Evolutionary conservation across 2,329 filamentous ascomycete genomes (phyloP).

Genomic region (Penicillium sp.): DNA sequence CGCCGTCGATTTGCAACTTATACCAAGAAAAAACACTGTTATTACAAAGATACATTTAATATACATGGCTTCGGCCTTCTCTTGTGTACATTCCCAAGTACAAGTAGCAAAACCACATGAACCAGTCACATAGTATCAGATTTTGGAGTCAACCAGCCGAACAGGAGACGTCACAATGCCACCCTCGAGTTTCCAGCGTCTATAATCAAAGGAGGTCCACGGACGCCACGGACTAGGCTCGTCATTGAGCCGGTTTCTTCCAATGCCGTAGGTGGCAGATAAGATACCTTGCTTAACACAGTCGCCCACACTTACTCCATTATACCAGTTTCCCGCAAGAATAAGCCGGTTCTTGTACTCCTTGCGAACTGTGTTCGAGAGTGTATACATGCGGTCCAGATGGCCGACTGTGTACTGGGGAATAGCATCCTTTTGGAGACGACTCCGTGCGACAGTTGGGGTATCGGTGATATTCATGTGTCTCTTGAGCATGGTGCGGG

Average conservation of each 20-base stretch:
- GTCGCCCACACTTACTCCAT: conserved; percentile 53
- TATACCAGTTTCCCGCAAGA: conserved; percentile 59
- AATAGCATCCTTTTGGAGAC: conserved; percentile 70
- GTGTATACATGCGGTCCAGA: conserved; percentile 57
- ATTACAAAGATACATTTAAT: background rate
- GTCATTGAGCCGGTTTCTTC: conserved; percentile 30
- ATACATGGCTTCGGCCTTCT: background rate
- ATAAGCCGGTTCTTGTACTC: conserved; percentile 64
- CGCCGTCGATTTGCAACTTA: background rate
- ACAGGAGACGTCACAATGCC: conserved; percentile 33
- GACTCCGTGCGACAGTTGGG: conserved; percentile 62
- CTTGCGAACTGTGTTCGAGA: conserved; percentile 55
- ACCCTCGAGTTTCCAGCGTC: conserved; percentile 32
- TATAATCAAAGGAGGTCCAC: conserved; percentile 24
- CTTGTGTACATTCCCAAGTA: background rate
- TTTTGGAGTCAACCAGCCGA: conserved; percentile 16
- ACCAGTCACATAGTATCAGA: conserved; percentile 1
- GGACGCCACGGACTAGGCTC: conserved; percentile 11
- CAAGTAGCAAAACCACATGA: background rate
- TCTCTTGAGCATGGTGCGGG: conserved; percentile 65
- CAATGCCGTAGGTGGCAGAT: conserved; percentile 47
- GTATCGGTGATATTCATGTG: conserved; percentile 71
- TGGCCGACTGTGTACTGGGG: conserved; percentile 89
- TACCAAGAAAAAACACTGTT: background rate
- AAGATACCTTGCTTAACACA: conserved; percentile 59